Base-by-base conservation (phyloP, 768 basidiomycete species). In the Lyophyllum semitale region DNA sequence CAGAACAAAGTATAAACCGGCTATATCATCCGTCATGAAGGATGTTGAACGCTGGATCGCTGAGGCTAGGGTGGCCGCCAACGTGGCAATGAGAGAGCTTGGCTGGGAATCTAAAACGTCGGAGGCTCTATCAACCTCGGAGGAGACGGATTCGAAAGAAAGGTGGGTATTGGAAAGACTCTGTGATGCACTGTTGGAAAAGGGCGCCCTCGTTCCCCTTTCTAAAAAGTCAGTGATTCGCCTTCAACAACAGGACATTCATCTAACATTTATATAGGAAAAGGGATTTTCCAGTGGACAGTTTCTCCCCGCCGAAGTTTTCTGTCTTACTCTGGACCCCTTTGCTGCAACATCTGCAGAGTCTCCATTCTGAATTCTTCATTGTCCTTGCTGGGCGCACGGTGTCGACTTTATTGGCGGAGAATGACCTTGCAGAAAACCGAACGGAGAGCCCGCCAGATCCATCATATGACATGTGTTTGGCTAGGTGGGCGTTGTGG, bases 21-120 rank as follows among this genome's bases (percentile, higher is more conserved):
- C 84, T 15, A 74, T 88, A 13, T 68, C 77, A 5, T 63, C 72
- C 4, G 63, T 81, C 13, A 70, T 86, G 43, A 81, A 83, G 55
- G 86, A 87, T 40, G 66, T 91, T 18, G 92, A 94, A 64, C 75
- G 87, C 15, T 94, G 91, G 90, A 79, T 93, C 27, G 76, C 85
- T 3, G 91, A 95, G 71, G 83, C 83, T 22, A 81, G 79, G 63
- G 79, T 89, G 22, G 80, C 84, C 20, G 82, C 84, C 25, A 80
- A 82, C 50, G 68, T 81, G 11, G 71, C 72, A 0, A 60, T 72
- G n/a, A 77, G 79, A 56, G 73, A 73, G 29, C 65, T 81, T 32
- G 79, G 72, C n/a, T 87, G 84, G 84, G 73, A 73, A 48, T 58
- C 55, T 23, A 66, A 60, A 40, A 54, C 63, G 1, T 43, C 63